phyloP scores from a whole-genome alignment of 805 yeast genomes.

The Metschnikowia reukaufii region DNA sequence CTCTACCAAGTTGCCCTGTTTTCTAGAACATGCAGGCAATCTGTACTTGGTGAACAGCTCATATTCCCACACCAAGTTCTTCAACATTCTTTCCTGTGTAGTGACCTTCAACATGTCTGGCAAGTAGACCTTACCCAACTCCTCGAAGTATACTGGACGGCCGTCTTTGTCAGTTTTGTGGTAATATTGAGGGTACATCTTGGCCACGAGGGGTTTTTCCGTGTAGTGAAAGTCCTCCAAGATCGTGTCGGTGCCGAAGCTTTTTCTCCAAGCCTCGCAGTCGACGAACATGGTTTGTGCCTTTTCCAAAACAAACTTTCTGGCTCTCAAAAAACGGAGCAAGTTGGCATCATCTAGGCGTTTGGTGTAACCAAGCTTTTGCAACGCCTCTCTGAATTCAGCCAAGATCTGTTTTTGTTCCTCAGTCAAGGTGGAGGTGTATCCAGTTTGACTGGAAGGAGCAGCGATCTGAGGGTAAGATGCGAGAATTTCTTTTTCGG shows the following conservation, averaged over 20 bases:
- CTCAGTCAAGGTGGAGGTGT: slow-evolving; percentile 74
- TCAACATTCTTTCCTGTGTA: slow-evolving; percentile 92
- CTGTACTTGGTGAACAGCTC: slow-evolving; percentile 83
- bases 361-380: slow-evolving; percentile 64
- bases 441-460: slow-evolving; percentile 66
- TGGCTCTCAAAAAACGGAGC: slow-evolving; percentile 86
- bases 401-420: slow-evolving; percentile 63
- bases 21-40: slow-evolving; percentile 92
- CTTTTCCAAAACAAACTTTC: slow-evolving; percentile 83
- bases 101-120: slow-evolving; percentile 91
- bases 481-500: slow-evolving; percentile 42
- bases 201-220: slow-evolving; percentile 90
- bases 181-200: slow-evolving; percentile 92
- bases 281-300: slow-evolving; percentile 80
- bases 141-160: slow-evolving; percentile 93
- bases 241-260: slow-evolving; percentile 83
- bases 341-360: slow-evolving; percentile 86
- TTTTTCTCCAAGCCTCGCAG: slow-evolving; percentile 91
- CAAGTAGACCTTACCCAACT: slow-evolving; percentile 86
- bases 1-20: slow-evolving; percentile 74
- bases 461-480: slow-evolving; percentile 74
- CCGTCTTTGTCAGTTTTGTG: slow-evolving; percentile 97
- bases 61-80: slow-evolving; percentile 96
- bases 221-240: slow-evolving; percentile 84
- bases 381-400: slow-evolving; percentile 56